Base-by-base conservation (phyloP, 352 stramenopile genomes). In the Phytopythium vexans region DNA sequence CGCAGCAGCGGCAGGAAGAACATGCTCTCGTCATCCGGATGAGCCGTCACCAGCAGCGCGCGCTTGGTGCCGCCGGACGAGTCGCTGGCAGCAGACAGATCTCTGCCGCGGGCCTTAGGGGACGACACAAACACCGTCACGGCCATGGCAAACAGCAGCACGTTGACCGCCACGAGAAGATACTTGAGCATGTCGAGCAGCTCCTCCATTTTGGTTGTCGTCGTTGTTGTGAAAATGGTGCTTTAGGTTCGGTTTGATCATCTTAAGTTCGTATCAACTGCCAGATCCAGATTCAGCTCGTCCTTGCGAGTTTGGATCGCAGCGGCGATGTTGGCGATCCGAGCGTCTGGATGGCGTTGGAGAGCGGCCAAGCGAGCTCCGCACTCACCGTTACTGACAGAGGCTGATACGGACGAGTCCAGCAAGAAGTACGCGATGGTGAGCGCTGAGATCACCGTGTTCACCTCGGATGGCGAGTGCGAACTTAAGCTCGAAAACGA, bases 1-100 rank as follows among this genome's bases (percentile, higher is more conserved):
- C 78, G 68, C 55, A 85, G 84, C 27, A 97, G 80, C 4, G 95
- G 95, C 54, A 98, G 42, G 74, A 98, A 98, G 64, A 98, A 98
- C 94, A 98, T 98, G 68, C 88, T 97, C 70, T 98, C 95, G 65
- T 98, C 95, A 60, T 98, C 95, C 40, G 95, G 95, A 72, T 98
- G 95, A n/a, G 94, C 92, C 7, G 89, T 97, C 41, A 98, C 85
- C 8, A 98, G 57, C 49, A 94, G 58, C 51, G 82, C 80, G 1
- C 59, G 65, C 43, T 86, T 88, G 6, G 58, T 48, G n/a, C 49
- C 55, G 12, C 12, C 27, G 33, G 59, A 39, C 15, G 56, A 32
- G 10, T 27, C 16, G 11, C 32, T 36, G 31, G 42, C 35, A 1
- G 60, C 52, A 8, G 53, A 46, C 10, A 5, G 27, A 35, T 16